These are phyloP conservation scores for Didymella exigua DNA, from an alignment of 2,329 filamentous ascomycete genomes.

Conservation along the genomic window DNA sequence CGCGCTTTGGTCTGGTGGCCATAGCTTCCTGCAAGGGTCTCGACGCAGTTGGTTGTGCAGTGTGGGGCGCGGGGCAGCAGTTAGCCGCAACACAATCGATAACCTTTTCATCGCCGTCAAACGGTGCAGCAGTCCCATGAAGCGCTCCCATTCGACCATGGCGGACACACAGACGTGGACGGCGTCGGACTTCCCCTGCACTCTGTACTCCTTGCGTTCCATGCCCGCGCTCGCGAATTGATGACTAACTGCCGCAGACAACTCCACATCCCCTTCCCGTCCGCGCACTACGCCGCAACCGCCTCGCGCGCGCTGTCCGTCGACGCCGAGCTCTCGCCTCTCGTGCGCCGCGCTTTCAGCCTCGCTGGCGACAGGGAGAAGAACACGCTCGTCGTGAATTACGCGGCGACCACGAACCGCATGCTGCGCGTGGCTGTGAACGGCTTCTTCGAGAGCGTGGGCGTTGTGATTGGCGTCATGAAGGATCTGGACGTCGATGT, in stretches of 20 bases:
- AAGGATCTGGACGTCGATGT: conserved; percentile 87
- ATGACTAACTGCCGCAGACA: conserved; percentile 55
- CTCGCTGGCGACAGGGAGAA: conserved; percentile 49
- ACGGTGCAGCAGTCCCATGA: conserved; percentile 1
- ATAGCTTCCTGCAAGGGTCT: conserved; percentile 19
- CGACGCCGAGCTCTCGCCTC: conserved; percentile 85
- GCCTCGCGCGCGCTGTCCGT: conserved; percentile 79
- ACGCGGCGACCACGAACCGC: conserved; percentile 88
- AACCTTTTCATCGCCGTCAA: neutral
- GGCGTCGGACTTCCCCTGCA: conserved; percentile 46
- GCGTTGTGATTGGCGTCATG: conserved; percentile 86
- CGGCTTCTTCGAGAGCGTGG: conserved; percentile 90
- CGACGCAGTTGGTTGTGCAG: neutral
- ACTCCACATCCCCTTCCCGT: conserved; percentile 81
- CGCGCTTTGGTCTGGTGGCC: conserved; percentile 3
- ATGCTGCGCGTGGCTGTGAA: conserved; percentile 97
- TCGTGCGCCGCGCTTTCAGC: conserved; percentile 75
- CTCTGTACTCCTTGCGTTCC: conserved; percentile 37
- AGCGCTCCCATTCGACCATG: conserved; percentile 21
- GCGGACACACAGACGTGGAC: conserved; percentile 20
- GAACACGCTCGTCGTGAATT: conserved; percentile 71
- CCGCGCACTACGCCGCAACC: conserved; percentile 74
- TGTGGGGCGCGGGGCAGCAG: conserved; percentile 12
- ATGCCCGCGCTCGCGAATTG: neutral
- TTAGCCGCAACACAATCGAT: conserved; percentile 11